Percentiles rank a stretch among this genome's conserved stretches.
Evolutionary conservation across 2,329 filamentous ascomycete species (phyloP).

Genomic region (Metarhizium album): DNA sequence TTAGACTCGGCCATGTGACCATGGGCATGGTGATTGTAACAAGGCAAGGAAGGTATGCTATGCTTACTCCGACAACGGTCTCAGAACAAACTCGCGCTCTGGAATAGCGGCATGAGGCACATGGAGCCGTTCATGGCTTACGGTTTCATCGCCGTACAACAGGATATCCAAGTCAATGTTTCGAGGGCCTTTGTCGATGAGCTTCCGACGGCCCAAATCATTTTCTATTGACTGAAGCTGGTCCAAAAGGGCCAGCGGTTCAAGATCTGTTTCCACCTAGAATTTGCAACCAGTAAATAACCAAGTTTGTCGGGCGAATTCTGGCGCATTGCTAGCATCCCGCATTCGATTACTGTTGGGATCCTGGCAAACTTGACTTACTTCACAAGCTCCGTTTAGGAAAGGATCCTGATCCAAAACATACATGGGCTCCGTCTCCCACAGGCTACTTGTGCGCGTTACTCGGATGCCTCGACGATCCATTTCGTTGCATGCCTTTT

Average conservation of each 20-base stretch:
- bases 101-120: constrained; percentile 78
- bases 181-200: constrained; percentile 85
- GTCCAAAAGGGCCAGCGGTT: constrained; percentile 67
- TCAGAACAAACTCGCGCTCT: constrained; percentile 88
- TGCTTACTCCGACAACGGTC: constrained; percentile 67
- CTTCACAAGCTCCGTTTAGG: constrained; percentile 87
- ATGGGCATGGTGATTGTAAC: background rate
- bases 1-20: background rate
- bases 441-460: constrained; percentile 73
- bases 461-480: constrained; percentile 61
- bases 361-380: constrained; percentile 23
- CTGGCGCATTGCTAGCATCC: background rate
- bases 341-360: background rate
- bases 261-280: constrained; percentile 70
- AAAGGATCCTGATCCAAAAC: constrained; percentile 81
- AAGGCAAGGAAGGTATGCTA: too few species aligned
- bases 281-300: background rate
- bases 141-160: constrained; percentile 58
- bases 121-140: constrained; percentile 63
- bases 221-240: constrained; percentile 76
- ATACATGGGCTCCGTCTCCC: constrained; percentile 97
- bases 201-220: constrained; percentile 65
- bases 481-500: constrained; percentile 72
- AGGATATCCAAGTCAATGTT: constrained; percentile 93
- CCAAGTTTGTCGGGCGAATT: background rate